Base-by-base conservation (phyloP, 805 yeast genomes). In the Saccharomycopsis fermentans region DNA sequence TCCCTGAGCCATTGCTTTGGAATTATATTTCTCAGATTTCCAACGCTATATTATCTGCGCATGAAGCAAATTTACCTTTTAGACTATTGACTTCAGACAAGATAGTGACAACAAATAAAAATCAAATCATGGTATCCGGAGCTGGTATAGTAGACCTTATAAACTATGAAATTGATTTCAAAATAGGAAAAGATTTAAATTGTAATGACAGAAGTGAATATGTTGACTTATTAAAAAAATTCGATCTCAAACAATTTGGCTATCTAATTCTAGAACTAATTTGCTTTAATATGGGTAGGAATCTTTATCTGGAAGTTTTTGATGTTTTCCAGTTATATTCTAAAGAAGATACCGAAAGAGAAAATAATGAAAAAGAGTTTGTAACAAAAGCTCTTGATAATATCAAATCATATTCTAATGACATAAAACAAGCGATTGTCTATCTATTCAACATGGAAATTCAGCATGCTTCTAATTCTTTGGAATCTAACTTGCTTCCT, bases 101-200 rank as follows among this genome's bases (percentile, higher is more conserved):
- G 64, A 80, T 94, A 27, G 77, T 92, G 43, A 78, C 89, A 0
- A 86, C 96, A 1, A 80, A 82, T 62, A 58, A 40, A 16, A 83
- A 84, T 63, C 77, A 96, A 62, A 75, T 90, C 19, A 80, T 92
- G 58, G 67, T 92, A 14, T 80, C 87, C 5, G 81, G 87, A 27
- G 78, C 84, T 65, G 96, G 91, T 2, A 78, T 86, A 16, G 71
- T 77, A 60, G 96, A 90, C 70, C 80, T 90, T 6, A 66, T 90
- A 24, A 69, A 77, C 12, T 76, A 68, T 60, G 76, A 76, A 29
- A 67, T 65, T 6, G 66, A 67, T 21, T 29, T 29, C 9, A 39
- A 57, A 8, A 54, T 56, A 2, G 63, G 68, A 14, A 62, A 61
- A 8, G 47, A 52, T 4, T 29, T 54, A 14, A 55, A 52, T 1